Conservation (phyloP, 306 rosid species). For the Gynostemma pentaphyllum region DNA sequence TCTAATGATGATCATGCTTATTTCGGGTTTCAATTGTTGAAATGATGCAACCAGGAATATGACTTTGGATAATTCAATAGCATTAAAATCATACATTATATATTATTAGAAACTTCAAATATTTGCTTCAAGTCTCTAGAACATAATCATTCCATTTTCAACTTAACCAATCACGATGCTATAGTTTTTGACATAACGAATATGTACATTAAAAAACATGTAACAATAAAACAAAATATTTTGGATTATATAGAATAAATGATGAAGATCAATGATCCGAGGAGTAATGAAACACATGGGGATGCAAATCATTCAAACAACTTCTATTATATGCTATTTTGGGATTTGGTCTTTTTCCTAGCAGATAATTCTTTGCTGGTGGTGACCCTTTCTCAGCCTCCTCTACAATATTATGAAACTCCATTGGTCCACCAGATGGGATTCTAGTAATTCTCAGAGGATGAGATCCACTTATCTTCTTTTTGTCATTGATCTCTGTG, state of each 20-base stretch:
- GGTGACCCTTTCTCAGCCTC: conserved; percentile 20
- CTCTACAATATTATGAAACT: conserved; percentile 20
- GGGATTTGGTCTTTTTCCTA: conserved; percentile 10
- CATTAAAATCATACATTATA: too few relatives aligned
- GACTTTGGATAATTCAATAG: too few relatives aligned
- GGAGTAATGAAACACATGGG: conserved; percentile 17
- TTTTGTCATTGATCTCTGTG: conserved; percentile 29
- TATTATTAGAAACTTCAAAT: too few relatives aligned
- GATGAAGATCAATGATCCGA: neutral
- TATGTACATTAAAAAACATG: too few relatives aligned
- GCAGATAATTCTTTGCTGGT: conserved; percentile 10
- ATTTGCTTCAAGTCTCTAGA: too few relatives aligned
- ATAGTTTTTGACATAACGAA: too few relatives aligned
- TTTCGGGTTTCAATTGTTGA: too few relatives aligned
- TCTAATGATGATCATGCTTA: too few relatives aligned
- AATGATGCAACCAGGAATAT: too few relatives aligned
- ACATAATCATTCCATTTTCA: too few relatives aligned
- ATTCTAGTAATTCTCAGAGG: conserved; percentile 37
- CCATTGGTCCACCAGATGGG: conserved; percentile 29
- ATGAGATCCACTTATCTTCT: conserved; percentile 22
- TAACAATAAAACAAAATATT: too few relatives aligned
- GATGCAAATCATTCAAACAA: conserved; percentile 32
- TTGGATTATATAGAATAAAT: neutral
- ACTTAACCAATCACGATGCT: too few relatives aligned
- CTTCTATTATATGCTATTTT: conserved; percentile 25